phyloP scores from a whole-genome alignment of 2,329 filamentous ascomycete species.

The Fonsecaea erecta region DNA sequence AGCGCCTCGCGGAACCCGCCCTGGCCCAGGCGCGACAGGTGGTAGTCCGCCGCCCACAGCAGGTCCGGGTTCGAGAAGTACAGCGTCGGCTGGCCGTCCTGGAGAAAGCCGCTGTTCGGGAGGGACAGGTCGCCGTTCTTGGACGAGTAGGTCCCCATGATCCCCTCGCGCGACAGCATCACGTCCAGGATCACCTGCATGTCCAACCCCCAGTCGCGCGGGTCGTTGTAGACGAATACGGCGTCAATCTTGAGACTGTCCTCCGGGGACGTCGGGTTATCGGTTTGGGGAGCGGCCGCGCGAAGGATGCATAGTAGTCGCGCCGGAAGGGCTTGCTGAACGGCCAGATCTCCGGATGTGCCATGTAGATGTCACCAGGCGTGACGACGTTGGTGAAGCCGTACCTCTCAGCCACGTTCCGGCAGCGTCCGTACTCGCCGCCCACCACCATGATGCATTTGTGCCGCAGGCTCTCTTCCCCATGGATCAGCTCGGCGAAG shows the following conservation, averaged over 20 bases:
- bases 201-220: slow-evolving; percentile 93
- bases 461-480: slow-evolving; percentile 57
- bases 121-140: slow-evolving; percentile 70
- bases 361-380: slow-evolving; percentile 78
- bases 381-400: slow-evolving; percentile 83
- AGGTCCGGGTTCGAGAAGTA: slow-evolving; percentile 92
- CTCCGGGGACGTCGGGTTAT: slow-evolving; percentile 47
- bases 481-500: slow-evolving; percentile 71
- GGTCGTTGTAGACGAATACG: slow-evolving; percentile 93
- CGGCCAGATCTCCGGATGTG: slow-evolving; percentile 78
- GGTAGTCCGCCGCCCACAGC: slow-evolving; percentile 84
- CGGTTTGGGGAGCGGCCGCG: slow-evolving; percentile 44
- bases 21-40: slow-evolving; percentile 84
- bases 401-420: slow-evolving; percentile 73
- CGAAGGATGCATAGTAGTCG: slow-evolving; percentile 60
- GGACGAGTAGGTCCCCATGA: slow-evolving; percentile 76
- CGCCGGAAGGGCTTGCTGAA: slow-evolving; percentile 71
- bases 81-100: slow-evolving; percentile 76
- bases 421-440: slow-evolving; percentile 68
- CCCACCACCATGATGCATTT: slow-evolving; percentile 77
- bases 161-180: slow-evolving; percentile 75
- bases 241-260: slow-evolving; percentile 78
- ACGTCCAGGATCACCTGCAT: slow-evolving; percentile 83
- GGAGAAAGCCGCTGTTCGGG: slow-evolving; percentile 77
- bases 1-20: slow-evolving; percentile 86